Conservation (phyloP, 805 yeast genomes). For the Zygosaccharomyces rouxii region DNA sequence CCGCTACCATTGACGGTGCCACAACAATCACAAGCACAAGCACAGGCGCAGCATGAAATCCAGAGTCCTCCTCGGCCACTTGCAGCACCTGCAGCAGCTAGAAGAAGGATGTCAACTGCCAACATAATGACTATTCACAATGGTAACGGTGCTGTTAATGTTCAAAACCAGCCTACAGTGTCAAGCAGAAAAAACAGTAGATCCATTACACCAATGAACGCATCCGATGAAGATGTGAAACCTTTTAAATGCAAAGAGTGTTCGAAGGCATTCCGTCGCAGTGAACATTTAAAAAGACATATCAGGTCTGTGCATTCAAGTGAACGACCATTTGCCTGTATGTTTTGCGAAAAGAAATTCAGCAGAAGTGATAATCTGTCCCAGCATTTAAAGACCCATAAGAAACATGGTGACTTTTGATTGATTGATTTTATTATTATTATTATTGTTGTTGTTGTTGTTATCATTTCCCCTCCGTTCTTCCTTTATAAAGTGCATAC, state of each 20-base stretch:
- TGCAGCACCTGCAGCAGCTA: conserved; percentile 8
- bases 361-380: conserved; percentile 64
- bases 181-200: conserved; percentile 11
- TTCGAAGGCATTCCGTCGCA: conserved; percentile 48
- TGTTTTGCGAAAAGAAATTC: conserved; percentile 54
- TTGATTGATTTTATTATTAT: neutral
- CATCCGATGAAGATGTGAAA: conserved; percentile 32
- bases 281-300: conserved; percentile 65
- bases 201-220: conserved; percentile 16
- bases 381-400: conserved; percentile 58
- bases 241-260: conserved; percentile 39
- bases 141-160: neutral
- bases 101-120: conserved; percentile 17
- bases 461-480: neutral
- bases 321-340: conserved; percentile 56
- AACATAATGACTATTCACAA: conserved; percentile 12
- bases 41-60: conserved; percentile 2
- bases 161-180: neutral
- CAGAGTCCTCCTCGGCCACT: conserved; percentile 7
- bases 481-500: neutral
- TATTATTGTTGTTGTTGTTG: neutral
- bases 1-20: neutral
- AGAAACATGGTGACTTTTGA: conserved; percentile 31
- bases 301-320: conserved; percentile 60
- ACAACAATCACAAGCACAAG: neutral